Evolutionary conservation across 495 filamentous ascomycete genomes (phyloP).

Genomic region (Corynascus novoguineensis): DNA sequence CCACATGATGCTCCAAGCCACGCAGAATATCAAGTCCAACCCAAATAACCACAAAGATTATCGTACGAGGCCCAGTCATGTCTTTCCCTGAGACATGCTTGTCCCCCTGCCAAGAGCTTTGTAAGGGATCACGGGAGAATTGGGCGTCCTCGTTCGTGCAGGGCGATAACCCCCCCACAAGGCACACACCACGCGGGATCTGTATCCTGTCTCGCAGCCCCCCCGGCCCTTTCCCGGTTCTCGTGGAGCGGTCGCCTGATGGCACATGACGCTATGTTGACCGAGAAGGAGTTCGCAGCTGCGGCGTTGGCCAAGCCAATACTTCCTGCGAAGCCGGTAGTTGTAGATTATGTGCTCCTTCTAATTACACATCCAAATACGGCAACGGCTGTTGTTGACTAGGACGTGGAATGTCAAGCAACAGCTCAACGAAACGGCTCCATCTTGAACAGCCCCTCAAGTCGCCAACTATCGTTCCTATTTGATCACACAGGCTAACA

Average conservation of each 20-base stretch:
- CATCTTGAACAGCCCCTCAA: background rate
- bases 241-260: background rate
- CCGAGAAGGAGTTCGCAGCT: background rate
- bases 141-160: background rate
- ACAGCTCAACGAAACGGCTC: background rate
- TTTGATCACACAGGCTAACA: background rate
- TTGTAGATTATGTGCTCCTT: background rate
- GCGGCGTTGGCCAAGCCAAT: slow-evolving; percentile 12
- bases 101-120: background rate
- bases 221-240: background rate
- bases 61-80: background rate
- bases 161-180: no score
- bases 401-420: background rate
- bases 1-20: background rate
- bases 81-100: background rate
- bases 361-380: background rate
- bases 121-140: background rate
- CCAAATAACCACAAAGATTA: background rate
- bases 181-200: background rate
- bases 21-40: background rate
- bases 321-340: slow-evolving; percentile 2
- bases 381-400: background rate
- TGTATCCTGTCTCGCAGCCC: background rate
- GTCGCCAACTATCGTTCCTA: background rate
- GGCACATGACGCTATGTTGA: background rate